phyloP scores from a whole-genome alignment of 1,284 basidiomycete species.

The Fomitopsis palustris region DNA sequence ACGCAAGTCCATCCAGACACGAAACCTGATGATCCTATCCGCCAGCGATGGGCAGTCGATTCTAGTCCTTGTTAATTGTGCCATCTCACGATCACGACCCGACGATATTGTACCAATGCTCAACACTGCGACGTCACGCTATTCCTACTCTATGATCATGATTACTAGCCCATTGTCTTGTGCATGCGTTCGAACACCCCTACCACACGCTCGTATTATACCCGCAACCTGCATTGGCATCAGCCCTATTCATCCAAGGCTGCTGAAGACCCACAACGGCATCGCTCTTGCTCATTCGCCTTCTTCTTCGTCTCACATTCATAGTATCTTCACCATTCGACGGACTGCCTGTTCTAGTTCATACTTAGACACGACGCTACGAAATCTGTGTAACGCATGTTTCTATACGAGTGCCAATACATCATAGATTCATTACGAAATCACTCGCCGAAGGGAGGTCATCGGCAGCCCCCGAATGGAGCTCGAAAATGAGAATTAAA shows the following conservation, averaged over 20 bases:
- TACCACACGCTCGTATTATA: not conserved
- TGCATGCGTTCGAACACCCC: not conserved
- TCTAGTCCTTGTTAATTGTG: not conserved
- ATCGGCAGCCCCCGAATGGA: too few species aligned
- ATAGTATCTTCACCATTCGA: not conserved
- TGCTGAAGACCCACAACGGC: not conserved
- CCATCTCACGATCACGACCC: not conserved
- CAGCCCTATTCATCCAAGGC: not conserved
- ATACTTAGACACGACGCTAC: not conserved
- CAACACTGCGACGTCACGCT: not conserved
- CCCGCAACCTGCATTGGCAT: not conserved
- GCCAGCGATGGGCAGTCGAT: slow-evolving; percentile 35
- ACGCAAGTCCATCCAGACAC: slow-evolving; percentile 88
- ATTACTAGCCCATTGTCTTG: not conserved
- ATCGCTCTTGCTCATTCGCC: not conserved
- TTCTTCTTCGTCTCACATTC: not conserved
- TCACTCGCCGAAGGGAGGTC: too few species aligned
- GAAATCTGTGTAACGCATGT: not conserved
- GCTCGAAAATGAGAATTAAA: too few species aligned
- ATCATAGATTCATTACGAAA: not conserved
- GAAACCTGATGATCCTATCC: slow-evolving; percentile 43
- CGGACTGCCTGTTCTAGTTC: not conserved
- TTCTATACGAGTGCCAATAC: not conserved
- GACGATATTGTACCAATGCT: not conserved
- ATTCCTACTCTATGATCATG: not conserved